A percentile compares a stretch with the other conserved stretches of the same genome.
Conservation (phyloP, 352 stramenopile genomes). For the Thraustotheca clavata region DNA sequence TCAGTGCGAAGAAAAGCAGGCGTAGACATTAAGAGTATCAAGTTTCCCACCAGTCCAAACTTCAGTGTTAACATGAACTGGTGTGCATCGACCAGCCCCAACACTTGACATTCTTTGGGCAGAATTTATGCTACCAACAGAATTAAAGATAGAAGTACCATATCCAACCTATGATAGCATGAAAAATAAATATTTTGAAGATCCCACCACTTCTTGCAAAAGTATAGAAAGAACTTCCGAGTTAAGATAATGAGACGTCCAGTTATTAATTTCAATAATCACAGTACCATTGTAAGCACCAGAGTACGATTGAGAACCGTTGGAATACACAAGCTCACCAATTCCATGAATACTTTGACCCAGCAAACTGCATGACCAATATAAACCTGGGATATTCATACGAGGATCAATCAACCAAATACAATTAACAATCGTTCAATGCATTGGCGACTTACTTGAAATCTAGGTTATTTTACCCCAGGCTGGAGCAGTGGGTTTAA, state of each 20-base stretch:
- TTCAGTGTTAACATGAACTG: slow-evolving; percentile 49
- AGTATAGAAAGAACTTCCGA: slow-evolving; percentile 41
- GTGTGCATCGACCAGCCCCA: slow-evolving; percentile 31
- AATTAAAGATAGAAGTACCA: background rate
- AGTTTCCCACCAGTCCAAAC: slow-evolving; percentile 38
- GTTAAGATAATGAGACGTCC: slow-evolving; percentile 32
- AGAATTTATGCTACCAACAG: background rate
- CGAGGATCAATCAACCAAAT: slow-evolving; percentile 7
- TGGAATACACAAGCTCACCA: slow-evolving; percentile 11
- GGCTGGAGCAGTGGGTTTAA: background rate
- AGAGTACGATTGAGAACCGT: slow-evolving; percentile 18
- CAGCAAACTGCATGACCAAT: background rate
- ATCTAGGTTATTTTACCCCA: background rate
- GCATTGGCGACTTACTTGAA: background rate
- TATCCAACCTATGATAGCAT: slow-evolving; percentile 7
- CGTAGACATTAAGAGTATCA: slow-evolving; percentile 29
- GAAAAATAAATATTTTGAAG: background rate
- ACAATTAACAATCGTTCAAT: background rate
- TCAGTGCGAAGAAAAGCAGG: background rate
- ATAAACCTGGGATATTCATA: background rate
- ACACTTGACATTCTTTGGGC: slow-evolving; percentile 33
- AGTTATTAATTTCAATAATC: slow-evolving; percentile 37
- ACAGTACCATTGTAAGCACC: slow-evolving; percentile 28
- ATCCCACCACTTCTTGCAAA: slow-evolving; percentile 13
- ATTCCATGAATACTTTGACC: slow-evolving; percentile 1